A percentile compares a stretch with the other conserved stretches of the same genome.
Conservation (phyloP, 805 yeast species). For the Myxozyma melibiosi region DNA sequence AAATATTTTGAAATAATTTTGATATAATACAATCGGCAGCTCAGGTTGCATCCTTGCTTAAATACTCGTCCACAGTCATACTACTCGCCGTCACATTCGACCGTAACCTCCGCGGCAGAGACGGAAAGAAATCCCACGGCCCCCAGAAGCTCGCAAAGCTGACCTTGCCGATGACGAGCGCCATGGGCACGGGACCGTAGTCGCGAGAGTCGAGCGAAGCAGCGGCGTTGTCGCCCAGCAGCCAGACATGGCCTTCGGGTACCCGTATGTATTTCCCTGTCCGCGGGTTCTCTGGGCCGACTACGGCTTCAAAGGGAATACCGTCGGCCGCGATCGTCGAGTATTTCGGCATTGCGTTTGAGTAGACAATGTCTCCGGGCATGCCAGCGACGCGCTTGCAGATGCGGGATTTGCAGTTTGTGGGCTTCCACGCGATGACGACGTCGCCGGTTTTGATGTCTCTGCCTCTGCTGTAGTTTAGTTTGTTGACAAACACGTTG, state of each 20-base stretch:
- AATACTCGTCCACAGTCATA: background rate
- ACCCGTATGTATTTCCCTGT: conserved; percentile 62
- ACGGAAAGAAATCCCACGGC: conserved; percentile 15
- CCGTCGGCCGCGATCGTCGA: background rate
- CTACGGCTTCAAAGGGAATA: conserved; percentile 35
- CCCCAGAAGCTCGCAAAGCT: conserved; percentile 24
- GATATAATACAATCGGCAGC: background rate
- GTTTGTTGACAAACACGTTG: conserved; percentile 74
- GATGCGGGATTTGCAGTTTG: conserved; percentile 79
- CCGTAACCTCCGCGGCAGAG: conserved; percentile 16
- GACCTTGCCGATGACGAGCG: conserved; percentile 81
- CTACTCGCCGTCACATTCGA: background rate
- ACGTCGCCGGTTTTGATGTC: conserved; percentile 79
- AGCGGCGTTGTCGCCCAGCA: conserved; percentile 90
- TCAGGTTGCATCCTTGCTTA: background rate
- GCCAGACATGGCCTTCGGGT: conserved; percentile 96
- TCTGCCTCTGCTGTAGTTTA: conserved; percentile 60
- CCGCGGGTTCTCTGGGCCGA: conserved; percentile 39
- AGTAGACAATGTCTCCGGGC: conserved; percentile 81
- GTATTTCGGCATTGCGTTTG: conserved; percentile 16
- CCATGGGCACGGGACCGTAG: conserved; percentile 89
- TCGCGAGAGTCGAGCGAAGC: conserved; percentile 87
- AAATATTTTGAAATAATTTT: background rate
- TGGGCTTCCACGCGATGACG: conserved; percentile 85
- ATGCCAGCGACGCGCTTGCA: conserved; percentile 93